Evolutionary conservation across 345 rosid species (phyloP), one percentile per base, ranked within the genome.

Genomic region (Pugionium dolabratum): DNA sequence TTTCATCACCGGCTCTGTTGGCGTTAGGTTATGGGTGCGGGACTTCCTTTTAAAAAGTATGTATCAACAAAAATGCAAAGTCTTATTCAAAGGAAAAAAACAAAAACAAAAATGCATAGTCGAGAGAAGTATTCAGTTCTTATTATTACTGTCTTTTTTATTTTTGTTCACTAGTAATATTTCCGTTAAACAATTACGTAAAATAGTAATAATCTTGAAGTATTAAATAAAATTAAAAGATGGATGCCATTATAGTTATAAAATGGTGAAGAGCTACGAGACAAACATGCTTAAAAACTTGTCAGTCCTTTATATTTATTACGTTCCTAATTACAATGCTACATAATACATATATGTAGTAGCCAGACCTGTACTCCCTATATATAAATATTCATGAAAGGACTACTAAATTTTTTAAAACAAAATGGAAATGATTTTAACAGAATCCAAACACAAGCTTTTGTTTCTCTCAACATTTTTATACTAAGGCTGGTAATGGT

Each of bases 241-340:
- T 29, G 43, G 55, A 50, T 58, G 44, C 25, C 34, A 57, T 39
- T 58, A 55, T 45, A 66, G 54, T 9, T 47, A 18, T 18, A 44
- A 52, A 31, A 70, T 51, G 62, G 33, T 6, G 66, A 58, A 72
- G 41, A 65, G 76, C 76, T 65, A 65, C n/a, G 66, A 53, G 76
- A 73, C 76, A 66, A 73, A 73, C 72, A 73, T 73, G 76, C 76
- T 66, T 65, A 44, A 60, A 60, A 66, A 59, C 55, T 66, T 73
- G 72, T 58, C 76, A 51, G 72, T 18, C 62, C 67, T 66, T 52
- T 59, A 52, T 52, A 73, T 73, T 73, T 73, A 66, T 66, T 73
- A 53, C 72, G 72, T 73, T 73, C 67, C 76, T 73, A 73, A 73
- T 73, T 74, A 74, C 78, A 74, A 74, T 74, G 77, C 73, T 74